Base-by-base conservation (phyloP, 768 basidiomycete species). In the Pisolithus microcarpus region DNA sequence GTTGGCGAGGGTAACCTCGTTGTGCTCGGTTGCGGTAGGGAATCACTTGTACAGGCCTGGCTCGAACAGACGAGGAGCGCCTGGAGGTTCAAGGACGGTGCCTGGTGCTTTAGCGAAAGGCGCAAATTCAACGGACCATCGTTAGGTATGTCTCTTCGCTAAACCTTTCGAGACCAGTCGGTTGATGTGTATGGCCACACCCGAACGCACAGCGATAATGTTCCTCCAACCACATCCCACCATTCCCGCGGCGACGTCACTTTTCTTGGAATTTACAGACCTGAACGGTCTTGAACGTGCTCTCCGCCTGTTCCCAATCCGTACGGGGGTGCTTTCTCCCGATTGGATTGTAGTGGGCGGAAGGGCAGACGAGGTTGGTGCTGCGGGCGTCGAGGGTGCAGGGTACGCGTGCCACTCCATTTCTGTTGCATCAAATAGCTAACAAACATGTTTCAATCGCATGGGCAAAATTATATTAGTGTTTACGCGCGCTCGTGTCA, bases 281-380 rank as follows among this genome's bases (percentile, higher is more conserved):
- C 56, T 58, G 0, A 57, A 64, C 1, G 84, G 82, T 2, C 70
- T 91, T 4, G 92, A 94, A 64, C 72, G 82, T 48, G 80, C 77
- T 1, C 64, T 76, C 2, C 77, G 85, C 42, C 67, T 92, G n/a
- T 87, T 94, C 61, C 91, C 92, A 4, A 77, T 89, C 23, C 80
- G 92, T 18, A 95, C 91, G 2, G 90, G 90, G 4, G 73, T 91
- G 3, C 65, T 80, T 8, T 74, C 78, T 1, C 87, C 90, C 1
- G 87, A 90, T 58, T 94, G 91, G 88, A 58, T 90, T 6, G 73
- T 90, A 16, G 70, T 84, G 4, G 75, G 79, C 9, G 66, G 66
- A 13, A 62, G 65, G 11, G 73, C 80, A 18, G 85, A 85, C 55
- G 59, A 52, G 40, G 64, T 76, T 16, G 89, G 87, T 5, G 82